Evolutionary conservation across 768 basidiomycete genomes (phyloP).

Genomic region (Boletellus emodensis): DNA sequence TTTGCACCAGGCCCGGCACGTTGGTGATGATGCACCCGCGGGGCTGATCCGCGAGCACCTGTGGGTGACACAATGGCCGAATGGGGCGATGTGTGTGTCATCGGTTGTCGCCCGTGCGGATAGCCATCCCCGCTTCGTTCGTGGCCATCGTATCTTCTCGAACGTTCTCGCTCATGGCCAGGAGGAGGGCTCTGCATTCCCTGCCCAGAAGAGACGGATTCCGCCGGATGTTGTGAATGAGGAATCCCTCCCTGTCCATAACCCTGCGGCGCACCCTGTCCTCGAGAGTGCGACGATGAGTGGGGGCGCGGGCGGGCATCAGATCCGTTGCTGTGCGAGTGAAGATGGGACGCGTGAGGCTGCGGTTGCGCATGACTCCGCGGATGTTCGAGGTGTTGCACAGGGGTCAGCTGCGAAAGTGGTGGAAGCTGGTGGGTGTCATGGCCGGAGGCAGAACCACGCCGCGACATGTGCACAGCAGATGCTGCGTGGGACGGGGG

Average conservation of each 20-base stretch:
- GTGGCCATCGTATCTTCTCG: constrained; percentile 47
- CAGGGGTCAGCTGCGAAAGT: constrained; percentile 44
- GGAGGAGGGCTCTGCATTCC: constrained; percentile 48
- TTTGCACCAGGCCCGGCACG: constrained; percentile 60
- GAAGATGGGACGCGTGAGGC: constrained; percentile 39
- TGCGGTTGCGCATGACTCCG: constrained; percentile 35
- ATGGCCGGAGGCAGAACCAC: constrained; percentile 38
- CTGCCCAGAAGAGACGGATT: constrained; percentile 43
- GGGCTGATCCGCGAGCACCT: constrained; percentile 31
- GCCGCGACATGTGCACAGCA: constrained; percentile 41
- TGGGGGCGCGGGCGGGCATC: constrained; percentile 47
- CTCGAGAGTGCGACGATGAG: constrained; percentile 50
- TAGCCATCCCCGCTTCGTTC: constrained; percentile 37
- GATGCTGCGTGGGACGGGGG: constrained; percentile 37
- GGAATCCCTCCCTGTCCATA: constrained; percentile 37
- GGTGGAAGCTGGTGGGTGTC: constrained; percentile 50
- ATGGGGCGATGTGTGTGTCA: constrained; percentile 31
- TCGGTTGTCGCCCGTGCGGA: constrained; percentile 30
- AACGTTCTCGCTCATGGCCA: constrained; percentile 38
- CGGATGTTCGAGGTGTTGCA: constrained; percentile 36
- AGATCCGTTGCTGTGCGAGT: constrained; percentile 38
- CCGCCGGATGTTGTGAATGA: constrained; percentile 45
- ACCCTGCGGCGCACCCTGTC: constrained; percentile 33
- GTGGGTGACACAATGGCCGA: constrained; percentile 35
- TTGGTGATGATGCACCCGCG: constrained; percentile 60